Conservation (phyloP, 2,329 filamentous ascomycete species). For the Penicillium verrucosum region DNA sequence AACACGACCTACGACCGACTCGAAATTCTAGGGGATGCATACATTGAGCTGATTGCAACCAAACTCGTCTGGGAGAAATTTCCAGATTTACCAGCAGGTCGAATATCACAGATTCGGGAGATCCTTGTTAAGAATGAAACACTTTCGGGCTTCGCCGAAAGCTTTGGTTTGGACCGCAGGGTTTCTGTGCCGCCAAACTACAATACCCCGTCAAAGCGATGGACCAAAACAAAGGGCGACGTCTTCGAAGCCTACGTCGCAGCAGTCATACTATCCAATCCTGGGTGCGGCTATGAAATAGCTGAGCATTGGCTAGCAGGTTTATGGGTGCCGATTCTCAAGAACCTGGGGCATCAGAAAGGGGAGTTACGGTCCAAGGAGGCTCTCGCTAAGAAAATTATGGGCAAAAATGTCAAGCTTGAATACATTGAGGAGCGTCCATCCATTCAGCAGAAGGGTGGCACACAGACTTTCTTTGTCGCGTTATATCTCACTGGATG, state of each 20-base stretch:
- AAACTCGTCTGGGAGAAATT: slow-evolving; percentile 73
- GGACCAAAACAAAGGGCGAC: slow-evolving; percentile 74
- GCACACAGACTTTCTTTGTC: slow-evolving; percentile 43
- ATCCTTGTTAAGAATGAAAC: slow-evolving; percentile 76
- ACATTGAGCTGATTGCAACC: slow-evolving; percentile 73
- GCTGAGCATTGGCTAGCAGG: slow-evolving; percentile 69
- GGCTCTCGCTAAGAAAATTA: slow-evolving; percentile 51
- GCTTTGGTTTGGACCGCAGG: slow-evolving; percentile 67
- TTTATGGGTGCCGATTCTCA: slow-evolving; percentile 68
- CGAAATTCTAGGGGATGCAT: slow-evolving; percentile 86
- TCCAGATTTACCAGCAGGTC: slow-evolving; percentile 61
- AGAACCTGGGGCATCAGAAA: slow-evolving; percentile 30
- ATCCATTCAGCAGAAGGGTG: slow-evolving; percentile 32
- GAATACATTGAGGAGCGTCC: slow-evolving; percentile 54
- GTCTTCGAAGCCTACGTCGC: slow-evolving; percentile 90
- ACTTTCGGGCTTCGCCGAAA: slow-evolving; percentile 64
- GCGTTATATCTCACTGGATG: slow-evolving; percentile 49
- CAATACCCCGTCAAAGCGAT: slow-evolving; percentile 50
- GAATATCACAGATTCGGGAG: slow-evolving; percentile 73
- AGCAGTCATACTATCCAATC: slow-evolving; percentile 68
- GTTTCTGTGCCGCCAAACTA: slow-evolving; percentile 55
- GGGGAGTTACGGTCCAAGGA: slow-evolving; percentile 51
- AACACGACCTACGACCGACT: slow-evolving; percentile 68
- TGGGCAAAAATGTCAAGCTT: slow-evolving; percentile 57
- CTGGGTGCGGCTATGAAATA: slow-evolving; percentile 57